Base-by-base conservation (phyloP, 2,329 filamentous ascomycete species). In the Ramularia collo-cygni region DNA sequence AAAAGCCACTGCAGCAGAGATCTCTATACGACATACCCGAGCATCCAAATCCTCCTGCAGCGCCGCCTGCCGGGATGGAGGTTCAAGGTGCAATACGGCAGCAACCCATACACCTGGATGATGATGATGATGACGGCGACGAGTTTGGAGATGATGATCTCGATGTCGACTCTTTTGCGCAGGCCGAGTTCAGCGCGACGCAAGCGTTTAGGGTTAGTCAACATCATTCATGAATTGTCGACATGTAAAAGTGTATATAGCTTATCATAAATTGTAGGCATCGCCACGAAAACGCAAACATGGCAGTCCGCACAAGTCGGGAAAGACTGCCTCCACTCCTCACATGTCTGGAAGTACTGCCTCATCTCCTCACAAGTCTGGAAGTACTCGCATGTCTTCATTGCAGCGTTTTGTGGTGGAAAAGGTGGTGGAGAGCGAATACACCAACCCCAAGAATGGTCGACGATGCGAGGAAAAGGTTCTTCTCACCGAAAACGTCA, bases 401-500 rank as follows among this genome's bases (percentile, higher is more conserved):
- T 38, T 57, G 9, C 49, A 46, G 7, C 82, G 90, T 51, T 95
- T 94, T 66, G 70, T 89, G 48, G 76, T 95, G 54, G 83, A 81
- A 50, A 79, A 82, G 57, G 77, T 89, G 51, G 67, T 83, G 44
- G 76, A 85, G 46, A 76, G 76, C 52, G 72, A 79, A 32, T 94
- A 85, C 62, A 67, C 69, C 43, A 77, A 81, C 61, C 69, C 75
- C 15, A 74, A 71, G 50, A 33, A 8, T 18, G 79, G 82, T 31
- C 70, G 75, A 48, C 63, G 67, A 35, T 87, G 89, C 17, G 34
- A 44, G 7, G 15, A 35, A 36, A 31, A 93, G 84, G 74, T 93
- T 31, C 69, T 98, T 3, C 65, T 85, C n/a, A 83, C 95, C 17
- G 79, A 89, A 63, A 79, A 84, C 37, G 88, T 95, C 51, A 79